Conservation (phyloP, 768 basidiomycete genomes). For the Nidularia sp. region DNA sequence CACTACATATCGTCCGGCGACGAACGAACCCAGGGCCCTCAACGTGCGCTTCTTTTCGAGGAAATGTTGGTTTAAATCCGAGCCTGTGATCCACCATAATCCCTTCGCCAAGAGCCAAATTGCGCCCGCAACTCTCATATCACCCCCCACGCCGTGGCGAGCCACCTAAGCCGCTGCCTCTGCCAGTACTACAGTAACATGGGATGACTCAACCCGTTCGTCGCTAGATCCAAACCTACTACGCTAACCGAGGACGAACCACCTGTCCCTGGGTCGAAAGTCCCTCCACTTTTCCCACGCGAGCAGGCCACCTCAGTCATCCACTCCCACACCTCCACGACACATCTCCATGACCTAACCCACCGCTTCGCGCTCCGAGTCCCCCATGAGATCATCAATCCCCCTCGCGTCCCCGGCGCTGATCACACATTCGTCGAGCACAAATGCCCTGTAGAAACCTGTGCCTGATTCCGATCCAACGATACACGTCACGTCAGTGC, state of each 20-base stretch:
- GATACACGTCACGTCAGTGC: conserved; percentile 51
- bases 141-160: too few relatives aligned
- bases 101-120: too few relatives aligned
- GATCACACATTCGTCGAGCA: too few relatives aligned
- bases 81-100: too few relatives aligned
- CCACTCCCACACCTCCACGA: conserved; percentile 29
- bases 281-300: conserved; percentile 16
- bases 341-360: conserved; percentile 21
- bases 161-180: conserved; percentile 8
- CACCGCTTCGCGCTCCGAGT: conserved; percentile 9
- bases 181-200: conserved; percentile 15
- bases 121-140: too few relatives aligned
- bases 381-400: conserved; percentile 7
- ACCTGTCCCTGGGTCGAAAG: too few relatives aligned
- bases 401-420: conserved; percentile 8
- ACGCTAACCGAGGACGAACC: too few relatives aligned
- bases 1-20: conserved; percentile 13
- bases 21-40: conserved; percentile 2
- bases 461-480: too few relatives aligned
- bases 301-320: conserved; percentile 36
- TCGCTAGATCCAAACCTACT: neutral
- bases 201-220: conserved; percentile 16
- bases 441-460: too few relatives aligned
- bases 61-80: too few relatives aligned
- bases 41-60: too few relatives aligned